Conservation (phyloP, 1,284 basidiomycete species). For the Taiwanofungus camphoratus region DNA sequence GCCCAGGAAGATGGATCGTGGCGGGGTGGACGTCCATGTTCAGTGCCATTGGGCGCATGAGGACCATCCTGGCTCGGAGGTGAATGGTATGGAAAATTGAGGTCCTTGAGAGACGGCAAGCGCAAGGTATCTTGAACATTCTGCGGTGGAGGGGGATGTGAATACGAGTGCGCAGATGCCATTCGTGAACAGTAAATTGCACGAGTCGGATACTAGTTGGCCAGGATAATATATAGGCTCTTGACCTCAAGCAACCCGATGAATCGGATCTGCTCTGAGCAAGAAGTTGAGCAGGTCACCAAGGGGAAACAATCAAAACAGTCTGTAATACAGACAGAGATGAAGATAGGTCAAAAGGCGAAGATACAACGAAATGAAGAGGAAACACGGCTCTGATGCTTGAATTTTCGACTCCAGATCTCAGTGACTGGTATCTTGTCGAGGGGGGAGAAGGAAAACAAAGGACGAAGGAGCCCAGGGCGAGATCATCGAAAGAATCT, state of each 20-base stretch:
- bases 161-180: conserved; percentile 28
- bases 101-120: conserved; percentile 60
- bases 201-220: not conserved
- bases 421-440: conserved; percentile 1
- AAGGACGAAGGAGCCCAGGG: conserved; percentile 18
- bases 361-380: too few species aligned
- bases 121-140: conserved; percentile 37
- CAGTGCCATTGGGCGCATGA: conserved; percentile 13
- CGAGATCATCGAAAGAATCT: conserved; percentile 25
- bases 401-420: conserved; percentile 3
- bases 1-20: conserved; percentile 23
- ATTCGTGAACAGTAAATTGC: conserved; percentile 18
- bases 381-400: too few species aligned
- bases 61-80: conserved; percentile 28
- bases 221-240: conserved; percentile 14
- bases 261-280: conserved; percentile 19
- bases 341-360: too few species aligned
- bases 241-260: conserved; percentile 24
- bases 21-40: conserved; percentile 16
- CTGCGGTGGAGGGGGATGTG: conserved; percentile 31
- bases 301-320: conserved; percentile 20
- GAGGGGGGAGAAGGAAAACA: conserved; percentile 20
- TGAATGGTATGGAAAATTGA: conserved; percentile 47
- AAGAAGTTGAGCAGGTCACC: conserved; percentile 1
- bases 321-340: too few species aligned